Evolutionary conservation across 352 stramenopile genomes (phyloP).

Genomic region (Pythium coloratum): DNA sequence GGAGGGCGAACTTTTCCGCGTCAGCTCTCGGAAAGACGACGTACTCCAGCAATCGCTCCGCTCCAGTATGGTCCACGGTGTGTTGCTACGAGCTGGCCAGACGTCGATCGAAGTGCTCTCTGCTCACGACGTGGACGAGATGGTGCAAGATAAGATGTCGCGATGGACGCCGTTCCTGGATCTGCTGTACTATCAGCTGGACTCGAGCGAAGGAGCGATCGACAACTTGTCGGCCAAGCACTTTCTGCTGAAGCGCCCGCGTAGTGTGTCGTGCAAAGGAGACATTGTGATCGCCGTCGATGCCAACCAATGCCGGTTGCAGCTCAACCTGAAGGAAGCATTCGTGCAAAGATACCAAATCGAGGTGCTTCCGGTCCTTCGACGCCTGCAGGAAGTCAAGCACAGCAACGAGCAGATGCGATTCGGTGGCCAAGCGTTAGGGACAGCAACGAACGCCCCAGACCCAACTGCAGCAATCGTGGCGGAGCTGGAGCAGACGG

Average conservation of each 20-base stretch:
- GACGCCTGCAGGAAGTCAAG: constrained; percentile 62
- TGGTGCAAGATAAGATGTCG: constrained; percentile 38
- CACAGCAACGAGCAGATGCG: constrained; percentile 38
- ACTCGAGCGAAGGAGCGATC: constrained; percentile 20
- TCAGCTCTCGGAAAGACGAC: constrained; percentile 58
- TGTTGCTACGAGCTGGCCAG: constrained; percentile 46
- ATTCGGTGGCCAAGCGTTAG: background rate
- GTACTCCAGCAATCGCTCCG: constrained; percentile 61
- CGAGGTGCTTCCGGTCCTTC: constrained; percentile 62
- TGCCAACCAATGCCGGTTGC: constrained; percentile 41
- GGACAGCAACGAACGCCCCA: background rate
- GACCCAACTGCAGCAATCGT: constrained; percentile 37
- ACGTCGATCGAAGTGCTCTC: constrained; percentile 38
- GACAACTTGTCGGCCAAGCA: constrained; percentile 48
- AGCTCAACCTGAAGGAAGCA: constrained; percentile 63
- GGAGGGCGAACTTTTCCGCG: constrained; percentile 43
- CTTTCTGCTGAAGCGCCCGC: constrained; percentile 46
- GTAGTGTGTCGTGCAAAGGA: constrained; percentile 33
- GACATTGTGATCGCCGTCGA: constrained; percentile 72
- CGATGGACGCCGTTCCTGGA: constrained; percentile 66
- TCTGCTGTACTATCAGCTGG: constrained; percentile 57
- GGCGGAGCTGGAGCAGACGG: constrained; percentile 43
- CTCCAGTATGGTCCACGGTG: constrained; percentile 57
- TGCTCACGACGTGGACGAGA: constrained; percentile 52
- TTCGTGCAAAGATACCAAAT: constrained; percentile 68